Percentiles rank a stretch among this genome's conserved stretches.
These are phyloP conservation scores for Chenopodium quinoa DNA, from an alignment of 148 eudicot species.

Conservation along the genomic window DNA sequence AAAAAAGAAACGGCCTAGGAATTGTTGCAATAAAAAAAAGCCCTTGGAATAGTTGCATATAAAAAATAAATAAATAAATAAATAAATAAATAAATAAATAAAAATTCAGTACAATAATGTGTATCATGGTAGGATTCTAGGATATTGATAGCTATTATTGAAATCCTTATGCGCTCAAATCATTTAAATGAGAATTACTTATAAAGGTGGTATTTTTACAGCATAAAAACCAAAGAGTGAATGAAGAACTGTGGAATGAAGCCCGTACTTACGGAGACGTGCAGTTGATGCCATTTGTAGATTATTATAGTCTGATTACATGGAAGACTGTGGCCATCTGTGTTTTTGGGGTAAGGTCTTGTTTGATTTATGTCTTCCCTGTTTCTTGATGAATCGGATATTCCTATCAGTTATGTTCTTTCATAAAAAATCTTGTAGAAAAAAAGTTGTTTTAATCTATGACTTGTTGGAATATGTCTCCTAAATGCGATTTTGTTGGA, in stretches of 20 bases:
- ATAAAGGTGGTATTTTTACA: constrained; percentile 29
- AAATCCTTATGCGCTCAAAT: background rate
- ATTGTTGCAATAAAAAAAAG: no score
- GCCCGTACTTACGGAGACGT: constrained; percentile 78
- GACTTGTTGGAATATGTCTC: background rate
- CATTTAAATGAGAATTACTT: background rate
- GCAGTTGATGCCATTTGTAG: constrained; percentile 93
- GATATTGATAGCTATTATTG: background rate
- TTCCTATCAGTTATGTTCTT: background rate
- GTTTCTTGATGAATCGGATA: background rate
- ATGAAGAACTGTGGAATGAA: constrained; percentile 94
- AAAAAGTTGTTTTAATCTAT: background rate
- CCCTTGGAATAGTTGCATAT: no score
- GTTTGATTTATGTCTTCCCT: background rate
- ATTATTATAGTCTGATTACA: constrained; percentile 88
- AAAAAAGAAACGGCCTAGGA: no score
- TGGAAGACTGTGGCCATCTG: constrained; percentile 97
- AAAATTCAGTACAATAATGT: background rate
- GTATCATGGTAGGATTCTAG: background rate
- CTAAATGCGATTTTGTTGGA: background rate
- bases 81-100: no score
- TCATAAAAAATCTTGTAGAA: no score
- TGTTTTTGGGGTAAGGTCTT: constrained; percentile 72
- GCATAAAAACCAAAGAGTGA: constrained; percentile 92
- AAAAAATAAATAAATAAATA: no score